These are phyloP conservation scores for Galeopsis tetrahit DNA, from an alignment of 257 asterid species.

Conservation along the genomic window DNA sequence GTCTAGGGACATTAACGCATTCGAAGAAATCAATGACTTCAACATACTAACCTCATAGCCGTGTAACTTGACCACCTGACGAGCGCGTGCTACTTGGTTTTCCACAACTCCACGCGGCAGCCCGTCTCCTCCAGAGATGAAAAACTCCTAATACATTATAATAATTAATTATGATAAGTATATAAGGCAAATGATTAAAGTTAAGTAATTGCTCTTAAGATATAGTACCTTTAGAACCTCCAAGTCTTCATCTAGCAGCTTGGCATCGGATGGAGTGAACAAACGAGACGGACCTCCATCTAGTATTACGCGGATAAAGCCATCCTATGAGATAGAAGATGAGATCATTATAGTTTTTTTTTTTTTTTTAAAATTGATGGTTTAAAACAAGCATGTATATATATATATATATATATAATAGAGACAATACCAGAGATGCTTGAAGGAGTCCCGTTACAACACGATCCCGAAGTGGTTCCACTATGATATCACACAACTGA, in stretches of 20 bases:
- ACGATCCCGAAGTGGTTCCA: constrained; percentile 95
- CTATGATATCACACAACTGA: constrained; percentile 82
- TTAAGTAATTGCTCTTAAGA: constrained; percentile 1
- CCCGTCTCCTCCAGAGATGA: constrained; percentile 98
- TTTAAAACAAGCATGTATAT: constrained; percentile 21
- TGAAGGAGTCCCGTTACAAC: constrained; percentile 95
- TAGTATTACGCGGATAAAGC: constrained; percentile 78
- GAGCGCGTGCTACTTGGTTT: constrained; percentile 81
- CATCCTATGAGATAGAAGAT: constrained; percentile 61
- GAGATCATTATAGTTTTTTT: constrained; percentile 18
- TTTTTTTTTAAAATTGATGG: background rate
- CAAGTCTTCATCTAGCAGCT: constrained; percentile 83
- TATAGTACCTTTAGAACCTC: constrained; percentile 89
- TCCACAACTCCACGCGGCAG: constrained; percentile 99
- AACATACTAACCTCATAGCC: constrained; percentile 81
- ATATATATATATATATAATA: background rate
- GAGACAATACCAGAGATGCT: constrained; percentile 80
- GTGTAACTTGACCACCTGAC: constrained; percentile 75
- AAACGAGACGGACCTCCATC: constrained; percentile 92
- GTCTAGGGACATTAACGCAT: background rate
- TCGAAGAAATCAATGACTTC: background rate
- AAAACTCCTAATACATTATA: constrained; percentile 66
- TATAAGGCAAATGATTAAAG: background rate
- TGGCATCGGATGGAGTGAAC: constrained; percentile 76
- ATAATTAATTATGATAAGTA: background rate